phyloP scores from a whole-genome alignment of 352 stramenopile genomes.

The Elongisporangium senticosum region DNA sequence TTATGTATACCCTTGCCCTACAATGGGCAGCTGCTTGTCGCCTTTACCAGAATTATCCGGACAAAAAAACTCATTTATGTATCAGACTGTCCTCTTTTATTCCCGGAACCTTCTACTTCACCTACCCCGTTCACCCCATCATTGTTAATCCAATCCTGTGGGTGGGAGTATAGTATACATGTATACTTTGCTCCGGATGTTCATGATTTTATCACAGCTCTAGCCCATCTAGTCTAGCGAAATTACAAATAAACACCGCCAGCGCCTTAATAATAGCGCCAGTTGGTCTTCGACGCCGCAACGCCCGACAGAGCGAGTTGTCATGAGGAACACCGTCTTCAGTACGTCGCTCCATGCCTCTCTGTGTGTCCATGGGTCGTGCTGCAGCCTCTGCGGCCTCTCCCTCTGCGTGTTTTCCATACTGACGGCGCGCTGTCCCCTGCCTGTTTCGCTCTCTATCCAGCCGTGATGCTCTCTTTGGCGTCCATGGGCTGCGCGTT shows the following conservation, averaged over 20 bases:
- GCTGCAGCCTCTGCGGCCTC: background rate
- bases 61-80: background rate
- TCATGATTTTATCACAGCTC: background rate
- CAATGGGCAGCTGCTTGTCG: background rate
- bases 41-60: background rate
- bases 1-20: background rate
- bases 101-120: background rate
- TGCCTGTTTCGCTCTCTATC: slow-evolving; percentile 1
- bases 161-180: background rate
- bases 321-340: slow-evolving; percentile 72
- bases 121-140: background rate
- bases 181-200: background rate
- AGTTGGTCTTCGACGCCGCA: background rate
- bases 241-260: background rate
- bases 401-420: background rate
- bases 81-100: background rate
- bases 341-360: slow-evolving; percentile 29
- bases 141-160: background rate
- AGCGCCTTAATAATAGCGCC: background rate
- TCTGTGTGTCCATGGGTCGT: background rate
- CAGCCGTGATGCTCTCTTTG: slow-evolving; percentile 76
- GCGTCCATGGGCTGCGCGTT: slow-evolving; percentile 68
- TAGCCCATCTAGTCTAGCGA: background rate
- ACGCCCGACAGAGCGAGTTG: background rate
- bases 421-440: background rate